A percentile compares a stretch with the other conserved stretches of the same genome.
phyloP scores from a whole-genome alignment of 1,284 basidiomycete genomes.

The Sporisorium iseilematis-ciliati region DNA sequence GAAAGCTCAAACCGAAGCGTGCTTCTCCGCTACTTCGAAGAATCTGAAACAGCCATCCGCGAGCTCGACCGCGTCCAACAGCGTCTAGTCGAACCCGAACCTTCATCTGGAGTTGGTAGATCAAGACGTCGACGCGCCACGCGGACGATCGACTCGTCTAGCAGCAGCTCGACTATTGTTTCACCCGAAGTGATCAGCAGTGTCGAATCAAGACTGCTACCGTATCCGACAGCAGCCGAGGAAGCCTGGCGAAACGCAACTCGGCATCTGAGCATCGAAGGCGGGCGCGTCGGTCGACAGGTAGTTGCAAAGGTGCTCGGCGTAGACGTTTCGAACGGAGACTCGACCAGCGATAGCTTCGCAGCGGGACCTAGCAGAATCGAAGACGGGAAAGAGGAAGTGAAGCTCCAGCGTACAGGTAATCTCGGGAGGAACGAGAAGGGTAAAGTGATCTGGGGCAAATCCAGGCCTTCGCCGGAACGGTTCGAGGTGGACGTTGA shows the following conservation, averaged over 20 bases:
- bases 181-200: slow-evolving; percentile 24
- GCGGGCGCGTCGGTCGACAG: slow-evolving; percentile 12
- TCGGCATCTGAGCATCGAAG: slow-evolving; percentile 7
- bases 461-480: slow-evolving; percentile 15
- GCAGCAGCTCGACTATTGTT: slow-evolving; percentile 6
- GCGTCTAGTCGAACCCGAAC: slow-evolving; percentile 17
- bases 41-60: slow-evolving; percentile 13
- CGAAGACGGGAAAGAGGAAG: neutral
- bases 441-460: slow-evolving; percentile 38
- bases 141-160: slow-evolving; percentile 5
- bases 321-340: slow-evolving; percentile 15
- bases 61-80: slow-evolving; percentile 26
- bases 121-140: slow-evolving; percentile 13
- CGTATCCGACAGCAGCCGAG: slow-evolving; percentile 15
- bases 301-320: slow-evolving; percentile 39
- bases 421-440: slow-evolving; percentile 23
- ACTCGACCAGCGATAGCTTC: slow-evolving; percentile 28
- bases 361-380: slow-evolving; percentile 19
- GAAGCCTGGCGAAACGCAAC: slow-evolving; percentile 28
- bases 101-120: neutral
- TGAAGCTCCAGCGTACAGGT: neutral
- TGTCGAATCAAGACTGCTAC: slow-evolving; percentile 27
- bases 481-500: slow-evolving; percentile 11
- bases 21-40: slow-evolving; percentile 21
- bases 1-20: slow-evolving; percentile 19